phyloP scores from a whole-genome alignment of 176 grass and related monocot genomes.

The Phoenix roebelenii region DNA sequence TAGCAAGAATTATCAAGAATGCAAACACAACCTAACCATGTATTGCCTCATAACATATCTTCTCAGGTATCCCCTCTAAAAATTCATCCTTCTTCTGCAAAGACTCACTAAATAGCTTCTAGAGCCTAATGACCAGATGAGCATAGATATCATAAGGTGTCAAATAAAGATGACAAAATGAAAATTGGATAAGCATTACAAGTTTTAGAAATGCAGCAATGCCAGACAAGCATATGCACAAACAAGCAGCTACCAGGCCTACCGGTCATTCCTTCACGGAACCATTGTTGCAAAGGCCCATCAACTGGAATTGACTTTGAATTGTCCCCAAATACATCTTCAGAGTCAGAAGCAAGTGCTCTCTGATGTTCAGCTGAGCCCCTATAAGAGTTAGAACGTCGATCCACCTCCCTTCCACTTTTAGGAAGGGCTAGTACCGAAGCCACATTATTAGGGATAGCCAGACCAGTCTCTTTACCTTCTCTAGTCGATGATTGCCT shows the following conservation, averaged over 20 bases:
- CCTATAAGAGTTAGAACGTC: conserved; percentile 20
- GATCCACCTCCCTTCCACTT: conserved; percentile 33
- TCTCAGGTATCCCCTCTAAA: no score
- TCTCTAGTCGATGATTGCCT: conserved; percentile 33
- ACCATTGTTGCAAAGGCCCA: conserved; percentile 80
- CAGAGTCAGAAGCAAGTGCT: conserved; percentile 24
- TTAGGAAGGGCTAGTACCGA: conserved; percentile 20
- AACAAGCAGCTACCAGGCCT: neutral
- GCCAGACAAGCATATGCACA: no score
- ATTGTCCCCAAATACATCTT: conserved; percentile 22
- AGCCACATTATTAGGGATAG: conserved; percentile 46
- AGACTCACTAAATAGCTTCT: no score
- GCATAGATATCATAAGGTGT: no score
- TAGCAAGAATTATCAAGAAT: no score
- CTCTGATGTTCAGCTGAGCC: neutral
- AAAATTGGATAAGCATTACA: no score
- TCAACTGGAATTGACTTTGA: conserved; percentile 33
- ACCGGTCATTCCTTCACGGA: conserved; percentile 97
- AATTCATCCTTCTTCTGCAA: no score
- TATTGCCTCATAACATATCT: no score
- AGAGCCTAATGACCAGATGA: no score
- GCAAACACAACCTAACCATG: no score
- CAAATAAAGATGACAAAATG: no score
- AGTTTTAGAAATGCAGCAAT: no score
- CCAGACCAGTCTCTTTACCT: conserved; percentile 44